A percentile compares a stretch with the other conserved stretches of the same genome.
Evolutionary conservation across 345 rosid species (phyloP).

Genomic region (Salix brachista): DNA sequence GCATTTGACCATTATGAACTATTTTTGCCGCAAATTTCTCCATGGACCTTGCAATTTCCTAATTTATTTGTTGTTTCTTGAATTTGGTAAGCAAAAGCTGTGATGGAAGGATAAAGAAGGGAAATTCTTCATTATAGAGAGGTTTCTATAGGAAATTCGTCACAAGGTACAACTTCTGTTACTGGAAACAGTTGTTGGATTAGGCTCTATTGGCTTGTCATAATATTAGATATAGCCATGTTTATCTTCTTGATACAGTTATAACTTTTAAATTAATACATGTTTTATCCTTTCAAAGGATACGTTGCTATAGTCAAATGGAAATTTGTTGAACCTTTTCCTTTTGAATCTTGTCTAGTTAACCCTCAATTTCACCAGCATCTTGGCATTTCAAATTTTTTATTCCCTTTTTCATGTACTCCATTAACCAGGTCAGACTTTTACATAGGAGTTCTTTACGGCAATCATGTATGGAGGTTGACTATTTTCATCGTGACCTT

Average conservation of each 20-base stretch:
- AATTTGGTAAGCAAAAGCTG: constrained; percentile 18
- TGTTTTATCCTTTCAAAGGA: constrained; percentile 3
- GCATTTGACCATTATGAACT: constrained; percentile 10
- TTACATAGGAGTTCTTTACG: neutral
- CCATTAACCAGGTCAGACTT: neutral
- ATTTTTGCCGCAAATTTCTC: constrained; percentile 15
- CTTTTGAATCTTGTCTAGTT: neutral
- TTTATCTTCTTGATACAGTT: constrained; percentile 26
- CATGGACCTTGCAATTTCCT: constrained; percentile 10
- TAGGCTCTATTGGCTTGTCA: constrained; percentile 11
- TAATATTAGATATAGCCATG: constrained; percentile 13
- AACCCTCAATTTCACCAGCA: no score
- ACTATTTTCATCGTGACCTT: neutral
- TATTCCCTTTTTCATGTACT: neutral
- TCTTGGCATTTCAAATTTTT: neutral
- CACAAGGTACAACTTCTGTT: constrained; percentile 14
- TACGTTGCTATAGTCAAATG: neutral
- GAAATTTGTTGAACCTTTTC: neutral
- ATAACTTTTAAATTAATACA: constrained; percentile 16
- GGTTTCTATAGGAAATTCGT: constrained; percentile 25
- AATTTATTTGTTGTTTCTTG: constrained; percentile 6
- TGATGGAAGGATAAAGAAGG: constrained; percentile 9
- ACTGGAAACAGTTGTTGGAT: constrained; percentile 7
- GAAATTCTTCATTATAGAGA: constrained; percentile 17
- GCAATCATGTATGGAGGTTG: neutral